Evolutionary conservation across 441 rosid species (phyloP), one percentile per base, ranked within the genome.

Genomic region (Arabidopsis hybrid): DNA sequence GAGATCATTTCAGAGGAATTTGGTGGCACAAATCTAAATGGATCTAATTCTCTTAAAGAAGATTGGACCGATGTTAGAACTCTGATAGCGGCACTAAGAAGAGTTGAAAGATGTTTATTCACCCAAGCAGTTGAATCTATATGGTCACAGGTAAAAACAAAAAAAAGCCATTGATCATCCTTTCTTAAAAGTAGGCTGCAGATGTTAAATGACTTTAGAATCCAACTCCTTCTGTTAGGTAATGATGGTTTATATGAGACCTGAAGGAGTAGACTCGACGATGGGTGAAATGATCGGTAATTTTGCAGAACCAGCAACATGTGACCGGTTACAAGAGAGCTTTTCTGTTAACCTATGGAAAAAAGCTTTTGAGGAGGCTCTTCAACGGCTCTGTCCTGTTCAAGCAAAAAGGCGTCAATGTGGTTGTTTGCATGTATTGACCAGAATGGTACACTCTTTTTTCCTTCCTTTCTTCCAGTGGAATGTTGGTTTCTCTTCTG

Each of bases 81-180:
- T 60, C 79, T 91, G 78, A 67, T 76, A 78, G 80, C 71, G 13
- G 91, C 90, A 18, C 70, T 95, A 38, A 90, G 86, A 82, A 93
- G 80, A 83, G 83, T 93, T 77, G 97, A 92, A 89, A 83, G 89
- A 72, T 89, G 94, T 94, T 87, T 90, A 79, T 95, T 91, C 80
- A 87, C 93, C 42, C 85, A 93, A 69, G 80, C 83, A 52, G 79
- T 93, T 34, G 97, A 85, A 77, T 95, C 98, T 49, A 85, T 95
- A 59, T 93, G 99, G 99, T 93, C 97, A 92, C 98, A 92, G 99
- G 98, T 95, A 71, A 60, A 31, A n/a, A 36, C 9, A 57, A 38
- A 39, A 73, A 47, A 42, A 32, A 17, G 56, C 51, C 50, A 5
- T 5, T 5, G 16, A 46, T 47, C 18, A 42, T 60, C 13, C 49